Evolutionary conservation across 2,329 filamentous ascomycete genomes (phyloP).

Genomic region (Coniella lustricola): DNA sequence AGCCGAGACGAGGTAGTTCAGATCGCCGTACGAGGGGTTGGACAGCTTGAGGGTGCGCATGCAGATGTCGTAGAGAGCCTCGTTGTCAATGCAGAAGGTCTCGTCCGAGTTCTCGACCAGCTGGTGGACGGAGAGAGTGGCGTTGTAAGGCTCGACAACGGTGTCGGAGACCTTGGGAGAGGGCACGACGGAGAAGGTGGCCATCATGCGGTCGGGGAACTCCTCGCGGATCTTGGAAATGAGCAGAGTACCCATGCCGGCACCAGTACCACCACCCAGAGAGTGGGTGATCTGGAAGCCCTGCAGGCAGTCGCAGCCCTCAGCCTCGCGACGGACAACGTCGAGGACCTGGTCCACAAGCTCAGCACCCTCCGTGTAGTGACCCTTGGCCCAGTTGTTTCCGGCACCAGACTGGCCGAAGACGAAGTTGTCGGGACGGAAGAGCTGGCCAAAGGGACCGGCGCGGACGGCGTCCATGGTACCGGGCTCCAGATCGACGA

Average conservation of each 20-base stretch:
- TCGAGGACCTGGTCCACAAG: conserved; percentile 97
- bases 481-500: conserved; percentile 98
- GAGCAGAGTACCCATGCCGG: conserved; percentile 98
- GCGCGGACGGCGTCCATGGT: conserved; percentile 99
- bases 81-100: conserved; percentile 99
- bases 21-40: conserved; percentile 96
- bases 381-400: conserved; percentile 99
- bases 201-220: conserved; percentile 99
- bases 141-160: conserved; percentile 99
- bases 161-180: conserved; percentile 99
- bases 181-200: conserved; percentile 97
- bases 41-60: conserved; percentile 99
- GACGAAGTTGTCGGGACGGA: conserved; percentile 99
- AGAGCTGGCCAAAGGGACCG: conserved; percentile 96
- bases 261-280: conserved; percentile 99
- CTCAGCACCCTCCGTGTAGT: conserved; percentile 99
- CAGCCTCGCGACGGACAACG: conserved; percentile 96
- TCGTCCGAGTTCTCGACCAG: conserved; percentile 99
- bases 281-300: conserved; percentile 99
- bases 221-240: conserved; percentile 99
- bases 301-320: conserved; percentile 98
- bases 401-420: conserved; percentile 99
- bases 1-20: conserved; percentile 98
- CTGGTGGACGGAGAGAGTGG: conserved; percentile 97
- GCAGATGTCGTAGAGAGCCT: conserved; percentile 99